Evolutionary conservation across 73 alveolate genomes (phyloP), one percentile per base, ranked within the genome.

Genomic region (Symbiodinium natans): DNA sequence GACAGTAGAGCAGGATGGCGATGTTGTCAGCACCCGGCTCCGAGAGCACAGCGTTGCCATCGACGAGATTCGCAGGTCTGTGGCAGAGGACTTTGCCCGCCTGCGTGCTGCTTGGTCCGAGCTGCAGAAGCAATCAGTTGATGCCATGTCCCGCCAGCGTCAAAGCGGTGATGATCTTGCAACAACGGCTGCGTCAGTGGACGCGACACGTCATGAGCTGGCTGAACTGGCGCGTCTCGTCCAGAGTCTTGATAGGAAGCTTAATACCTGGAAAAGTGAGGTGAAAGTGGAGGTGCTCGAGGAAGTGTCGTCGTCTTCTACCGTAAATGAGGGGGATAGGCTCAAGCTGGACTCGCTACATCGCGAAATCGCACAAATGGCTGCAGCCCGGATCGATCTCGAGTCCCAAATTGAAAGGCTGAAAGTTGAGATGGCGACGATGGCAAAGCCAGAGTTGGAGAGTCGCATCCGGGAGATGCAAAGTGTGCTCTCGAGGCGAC

Each of bases 31-130:
- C 34, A 63, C 54, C 38, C 90, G 92, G 38, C 73, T 92, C 38
- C 71, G 97, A 11, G 97, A 90, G 87, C 97, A 90, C 39, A 75
- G 88, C 88, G n/a, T 90, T 54, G 97, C 97, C 87, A 90, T 90
- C 40, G 97, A 90, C 54, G 97, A 90, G 41, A 29, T 71, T 39
- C 86, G 97, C 31, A 73, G 97, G 80, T 63, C 97, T 40, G 54
- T 42, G 88, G 97, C 97, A 29, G 97, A 90, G 88, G 97, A 90
- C 77, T 41, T 71, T 4, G 97, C 97, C 21, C 97, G 88, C 29
- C 80, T 90, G 97, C 75, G 88, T 15, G 97, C 97, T 80, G 83
- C 88, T 25, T 19, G 52, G 48, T 84, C 97, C 33, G 97, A 90
- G 15, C 23, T 71, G 77, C 97, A 90, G 88, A 84, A 85, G 13